These are phyloP conservation scores for Cicer bijugum DNA, from an alignment of 306 rosid genomes.

Conservation along the genomic window DNA sequence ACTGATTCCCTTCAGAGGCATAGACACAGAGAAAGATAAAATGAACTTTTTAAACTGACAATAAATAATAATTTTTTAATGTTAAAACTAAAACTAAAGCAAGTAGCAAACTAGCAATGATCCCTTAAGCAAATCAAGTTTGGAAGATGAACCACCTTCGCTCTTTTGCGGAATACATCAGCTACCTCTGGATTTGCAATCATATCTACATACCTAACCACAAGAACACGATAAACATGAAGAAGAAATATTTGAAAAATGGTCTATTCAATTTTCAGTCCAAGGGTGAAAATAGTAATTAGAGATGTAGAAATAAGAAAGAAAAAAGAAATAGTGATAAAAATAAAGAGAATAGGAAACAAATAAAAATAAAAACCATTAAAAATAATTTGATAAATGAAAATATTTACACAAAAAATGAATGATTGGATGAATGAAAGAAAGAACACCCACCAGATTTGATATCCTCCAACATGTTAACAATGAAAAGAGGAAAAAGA, in stretches of 20 bases:
- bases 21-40: neutral
- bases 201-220: conserved; percentile 89
- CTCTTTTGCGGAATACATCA: conserved; percentile 91
- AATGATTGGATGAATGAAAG: conserved; percentile 2
- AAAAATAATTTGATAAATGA: neutral
- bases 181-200: conserved; percentile 96
- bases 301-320: conserved; percentile 24
- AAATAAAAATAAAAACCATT: conserved; percentile 13
- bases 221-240: conserved; percentile 41
- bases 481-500: no score
- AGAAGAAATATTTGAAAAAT: conserved; percentile 39
- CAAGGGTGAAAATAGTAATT: conserved; percentile 8
- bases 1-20: neutral
- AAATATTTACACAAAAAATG: conserved; percentile 12
- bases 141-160: conserved; percentile 65
- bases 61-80: neutral
- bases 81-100: conserved; percentile 11
- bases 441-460: neutral
- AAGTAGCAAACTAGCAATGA: conserved; percentile 33
- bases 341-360: neutral
- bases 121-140: conserved; percentile 6
- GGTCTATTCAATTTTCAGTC: conserved; percentile 39
- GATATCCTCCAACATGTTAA: neutral
- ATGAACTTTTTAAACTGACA: conserved; percentile 8
- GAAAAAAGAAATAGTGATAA: conserved; percentile 12